These are phyloP conservation scores for Amanita thiersii DNA, from an alignment of 768 basidiomycete genomes.

Conservation along the genomic window DNA sequence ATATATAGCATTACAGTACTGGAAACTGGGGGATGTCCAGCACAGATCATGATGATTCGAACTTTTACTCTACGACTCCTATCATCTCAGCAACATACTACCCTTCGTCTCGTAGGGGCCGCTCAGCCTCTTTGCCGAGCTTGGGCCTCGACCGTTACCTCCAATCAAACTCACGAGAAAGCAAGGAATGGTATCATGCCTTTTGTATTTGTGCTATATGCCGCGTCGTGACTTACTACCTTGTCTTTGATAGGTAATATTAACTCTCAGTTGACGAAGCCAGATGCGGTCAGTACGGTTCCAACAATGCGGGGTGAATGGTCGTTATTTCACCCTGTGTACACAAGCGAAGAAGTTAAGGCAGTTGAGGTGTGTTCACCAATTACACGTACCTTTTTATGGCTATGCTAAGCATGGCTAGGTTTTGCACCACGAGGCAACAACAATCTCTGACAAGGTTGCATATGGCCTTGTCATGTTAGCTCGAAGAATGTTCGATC, in stretches of 20 bases:
- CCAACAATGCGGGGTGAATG: constrained; percentile 67
- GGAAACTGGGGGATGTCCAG: not conserved
- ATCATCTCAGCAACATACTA: not conserved
- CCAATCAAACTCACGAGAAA: too few relatives aligned
- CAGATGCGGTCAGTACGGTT: constrained; percentile 43
- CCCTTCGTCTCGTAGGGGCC: constrained; percentile 1
- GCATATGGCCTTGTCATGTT: constrained; percentile 57
- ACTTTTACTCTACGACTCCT: not conserved
- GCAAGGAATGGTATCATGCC: too few relatives aligned
- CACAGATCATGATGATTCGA: not conserved
- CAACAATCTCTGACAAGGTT: constrained; percentile 64
- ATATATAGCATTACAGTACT: not conserved
- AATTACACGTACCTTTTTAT: too few relatives aligned
- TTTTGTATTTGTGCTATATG: too few relatives aligned
- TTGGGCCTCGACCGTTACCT: not conserved
- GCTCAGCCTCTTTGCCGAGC: constrained; percentile 1
- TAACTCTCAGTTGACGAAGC: constrained; percentile 30
- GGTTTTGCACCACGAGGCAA: constrained; percentile 65
- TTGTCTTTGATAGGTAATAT: too few relatives aligned
- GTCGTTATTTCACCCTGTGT: constrained; percentile 93
- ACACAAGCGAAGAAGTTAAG: constrained; percentile 63
- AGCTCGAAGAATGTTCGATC: constrained; percentile 64
- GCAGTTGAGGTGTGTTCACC: constrained; percentile 65
- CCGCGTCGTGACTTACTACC: too few relatives aligned
- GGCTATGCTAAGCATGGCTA: constrained; percentile 16